Base-by-base conservation (phyloP, 1,139 yeast genomes). In the Sugiyamaella japonica region DNA sequence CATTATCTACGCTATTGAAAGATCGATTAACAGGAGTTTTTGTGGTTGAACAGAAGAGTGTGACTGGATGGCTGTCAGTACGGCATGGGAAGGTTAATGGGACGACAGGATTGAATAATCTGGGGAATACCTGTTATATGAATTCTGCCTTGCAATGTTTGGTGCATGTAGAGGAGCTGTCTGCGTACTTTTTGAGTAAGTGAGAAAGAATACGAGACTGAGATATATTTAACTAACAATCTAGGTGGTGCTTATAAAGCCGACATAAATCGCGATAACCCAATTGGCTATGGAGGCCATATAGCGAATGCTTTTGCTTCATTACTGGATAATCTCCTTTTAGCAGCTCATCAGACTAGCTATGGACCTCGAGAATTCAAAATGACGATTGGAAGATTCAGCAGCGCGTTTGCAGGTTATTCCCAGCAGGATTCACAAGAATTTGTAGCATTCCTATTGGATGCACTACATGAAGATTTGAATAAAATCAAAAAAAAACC, bases 121-220 rank as follows among this genome's bases (percentile, higher is more conserved):
- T 93, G 60, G 99, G 99, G 6, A 93, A 93, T 67, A 87, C 97
- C 0, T 93, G 99, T 69, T 93, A 90, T 69, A 93, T 93, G 98
- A 93, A 93, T 70, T 89, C 97, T 13, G 97, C 98, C 0, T 74
- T 93, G 53, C 99, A 93, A 68, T 93, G 98, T 66, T 73, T 93
- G 50, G 79, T 84, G 0, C 99, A 93, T 66, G 79, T 91, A 10
- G 96, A 96, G 0, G 97, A 90, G 68, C 72, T 93, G 41, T 82
- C 85, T 15, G 78, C 83, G 48, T 93, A 89, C 68, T 93, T 93
- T 65, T 53, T 71, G 36, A 61, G 66, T 49, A 32, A 41, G 52
- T 49, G 13, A 43, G 40, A 13, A 37, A 5, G 34, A 12, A 7
- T 29, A 29, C 3, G 34, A 10, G 34, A 20, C 25, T 20, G 25